Evolutionary conservation across 805 yeast genomes (phyloP), one percentile per base, ranked within the genome.

Genomic region (Candida andamanensis): DNA sequence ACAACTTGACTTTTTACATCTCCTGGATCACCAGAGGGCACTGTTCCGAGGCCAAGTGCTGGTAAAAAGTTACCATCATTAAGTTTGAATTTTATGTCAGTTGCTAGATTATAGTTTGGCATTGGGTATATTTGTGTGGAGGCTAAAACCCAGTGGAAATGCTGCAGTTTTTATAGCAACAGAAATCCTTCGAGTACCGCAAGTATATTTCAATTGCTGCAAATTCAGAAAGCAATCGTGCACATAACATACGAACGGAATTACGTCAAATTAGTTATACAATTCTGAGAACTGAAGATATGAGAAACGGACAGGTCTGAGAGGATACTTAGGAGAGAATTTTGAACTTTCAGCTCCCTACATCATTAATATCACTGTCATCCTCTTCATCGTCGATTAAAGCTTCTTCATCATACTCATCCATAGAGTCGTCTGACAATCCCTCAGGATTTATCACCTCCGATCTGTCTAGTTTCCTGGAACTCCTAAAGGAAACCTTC

Each of bases 31-130:
- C 52, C 56, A 4, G 61, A 46, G 5, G 61, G 53, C 2, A 57
- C 59, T 12, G 65, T 60, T 9, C 92, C 92, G 22, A 83, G 62
- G 0, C 85, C 89, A 24, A 81, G 50, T 2, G 79, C 79, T 4
- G 90, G 90, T 35, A 82, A 73, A 19, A 46, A 49, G 27, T 59
- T 54, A 13, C 86, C 86, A 44, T 76, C 72, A 55, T 73, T 73
- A 24, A 82, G 63, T 6, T 59, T 61, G 41, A 74, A 65, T 16
- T 49, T 45, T 18, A 66, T 54, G 27, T 58, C 63, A 2, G 71
- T 67, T 6, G 64, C 60, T 19, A 44, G 44, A 28, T 39, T 36
- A 20, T 33, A 17, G 5, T 25, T 20, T 5, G 26, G 24, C 33
- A 34, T 34, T 19, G n/a, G n/a, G n/a, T n/a, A n/a, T n/a, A n/a